phyloP scores from a whole-genome alignment of 768 basidiomycete genomes.

The Suillus clintonianus region DNA sequence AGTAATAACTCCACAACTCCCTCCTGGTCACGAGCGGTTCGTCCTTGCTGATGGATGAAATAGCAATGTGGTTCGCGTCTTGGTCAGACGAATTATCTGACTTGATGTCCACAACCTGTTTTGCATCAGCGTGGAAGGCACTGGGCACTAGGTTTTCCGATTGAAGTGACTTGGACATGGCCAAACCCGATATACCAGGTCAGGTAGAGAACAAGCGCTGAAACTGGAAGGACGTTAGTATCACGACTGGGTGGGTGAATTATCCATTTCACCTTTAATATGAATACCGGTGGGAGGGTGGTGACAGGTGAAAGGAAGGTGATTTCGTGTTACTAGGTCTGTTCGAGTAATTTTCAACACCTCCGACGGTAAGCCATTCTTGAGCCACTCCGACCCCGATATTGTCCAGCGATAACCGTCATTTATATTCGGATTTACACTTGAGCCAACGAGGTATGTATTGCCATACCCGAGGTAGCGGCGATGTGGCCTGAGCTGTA shows the following conservation, averaged over 20 bases:
- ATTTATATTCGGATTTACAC: not conserved
- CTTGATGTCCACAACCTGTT: conserved; percentile 10
- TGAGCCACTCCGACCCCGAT: not conserved
- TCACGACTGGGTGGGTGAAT: not conserved
- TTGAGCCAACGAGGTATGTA: not conserved
- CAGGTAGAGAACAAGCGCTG: not conserved
- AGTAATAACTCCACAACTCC: conserved; percentile 82
- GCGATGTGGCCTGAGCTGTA: not conserved
- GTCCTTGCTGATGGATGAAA: conserved; percentile 44
- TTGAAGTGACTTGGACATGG: conserved; percentile 16
- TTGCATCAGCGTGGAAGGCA: conserved; percentile 8
- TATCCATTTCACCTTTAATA: too few species aligned
- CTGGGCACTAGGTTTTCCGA: conserved; percentile 2
- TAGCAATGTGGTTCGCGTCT: conserved; percentile 25
- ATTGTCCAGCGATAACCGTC: not conserved
- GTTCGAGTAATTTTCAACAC: not conserved
- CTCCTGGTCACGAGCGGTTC: conserved; percentile 72
- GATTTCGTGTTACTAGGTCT: not conserved
- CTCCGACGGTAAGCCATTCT: not conserved
- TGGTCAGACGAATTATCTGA: conserved; percentile 7
- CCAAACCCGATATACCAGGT: not conserved
- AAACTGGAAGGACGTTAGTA: not conserved
- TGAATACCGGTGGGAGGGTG: too few species aligned
- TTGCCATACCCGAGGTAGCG: not conserved
- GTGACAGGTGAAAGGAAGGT: not conserved